These are phyloP conservation scores for Diutina ranongensis DNA, from an alignment of 1,139 yeast species.

Conservation along the genomic window DNA sequence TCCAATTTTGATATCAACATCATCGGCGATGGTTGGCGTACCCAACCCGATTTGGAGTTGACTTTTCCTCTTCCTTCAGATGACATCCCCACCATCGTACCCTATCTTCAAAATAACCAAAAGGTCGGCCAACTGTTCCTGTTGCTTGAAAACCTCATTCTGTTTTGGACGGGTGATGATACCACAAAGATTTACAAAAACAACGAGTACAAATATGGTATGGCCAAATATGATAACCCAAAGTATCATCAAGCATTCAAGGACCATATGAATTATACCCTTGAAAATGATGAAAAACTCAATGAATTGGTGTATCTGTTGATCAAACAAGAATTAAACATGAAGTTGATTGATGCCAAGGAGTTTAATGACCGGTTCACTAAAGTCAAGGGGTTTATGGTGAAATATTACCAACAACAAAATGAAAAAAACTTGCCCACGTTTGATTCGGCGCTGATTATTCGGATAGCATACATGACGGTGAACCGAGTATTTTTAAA, in stretches of 20 bases:
- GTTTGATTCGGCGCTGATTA: conserved; percentile 11
- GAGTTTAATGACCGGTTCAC: conserved; percentile 24
- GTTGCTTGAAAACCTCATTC: conserved; percentile 22
- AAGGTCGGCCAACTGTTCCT: conserved; percentile 18
- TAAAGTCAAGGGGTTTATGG: conserved; percentile 30
- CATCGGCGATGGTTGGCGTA: conserved; percentile 21
- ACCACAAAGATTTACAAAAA: conserved; percentile 20
- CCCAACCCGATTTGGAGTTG: conserved; percentile 22
- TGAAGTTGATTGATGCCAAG: conserved; percentile 27
- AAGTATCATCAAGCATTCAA: conserved; percentile 20
- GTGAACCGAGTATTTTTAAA: conserved; percentile 23
- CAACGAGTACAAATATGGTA: conserved; percentile 25
- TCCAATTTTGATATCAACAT: conserved; percentile 21
- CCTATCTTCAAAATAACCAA: conserved; percentile 19
- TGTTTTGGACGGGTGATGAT: conserved; percentile 17
- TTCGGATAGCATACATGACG: conserved; percentile 28
- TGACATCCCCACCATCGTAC: conserved; percentile 17
- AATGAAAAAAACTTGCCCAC: conserved; percentile 28
- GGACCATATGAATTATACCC: conserved; percentile 23
- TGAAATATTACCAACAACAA: conserved; percentile 24
- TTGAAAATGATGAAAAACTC: conserved; percentile 24
- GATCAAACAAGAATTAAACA: conserved; percentile 28
- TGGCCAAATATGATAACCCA: conserved; percentile 20
- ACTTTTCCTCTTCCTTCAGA: conserved; percentile 32
- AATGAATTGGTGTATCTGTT: conserved; percentile 28